These are phyloP conservation scores for Luvunga scandens DNA, from an alignment of 345 rosid species.

Conservation along the genomic window DNA sequence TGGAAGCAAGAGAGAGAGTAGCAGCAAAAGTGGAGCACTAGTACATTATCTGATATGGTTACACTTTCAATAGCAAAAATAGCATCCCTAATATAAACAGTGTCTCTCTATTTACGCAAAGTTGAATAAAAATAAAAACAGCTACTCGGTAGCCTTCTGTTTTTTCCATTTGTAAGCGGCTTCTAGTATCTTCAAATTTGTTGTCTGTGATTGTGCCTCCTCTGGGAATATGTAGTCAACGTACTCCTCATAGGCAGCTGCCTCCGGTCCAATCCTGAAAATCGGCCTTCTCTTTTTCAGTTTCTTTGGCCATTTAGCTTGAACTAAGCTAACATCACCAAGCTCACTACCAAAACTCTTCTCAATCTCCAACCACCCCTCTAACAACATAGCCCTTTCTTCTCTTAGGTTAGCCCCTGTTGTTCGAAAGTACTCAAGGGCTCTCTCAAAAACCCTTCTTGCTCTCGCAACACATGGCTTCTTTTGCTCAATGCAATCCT, in stretches of 20 bases:
- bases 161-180: background rate
- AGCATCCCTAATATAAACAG: too few species aligned
- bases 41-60: background rate
- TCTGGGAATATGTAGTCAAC: conserved; percentile 78
- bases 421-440: conserved; percentile 60
- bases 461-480: conserved; percentile 47
- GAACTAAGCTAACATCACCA: conserved; percentile 65
- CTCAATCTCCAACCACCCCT: conserved; percentile 84
- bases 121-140: too few species aligned
- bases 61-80: background rate
- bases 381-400: conserved; percentile 79
- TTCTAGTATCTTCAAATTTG: background rate
- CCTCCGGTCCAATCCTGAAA: conserved; percentile 48
- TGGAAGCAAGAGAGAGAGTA: background rate
- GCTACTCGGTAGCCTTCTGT: background rate
- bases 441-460: conserved; percentile 75
- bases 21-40: background rate
- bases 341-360: conserved; percentile 46
- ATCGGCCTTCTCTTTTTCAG: conserved; percentile 69
- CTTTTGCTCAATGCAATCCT: conserved; percentile 25
- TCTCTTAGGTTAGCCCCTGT: conserved; percentile 78
- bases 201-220: conserved; percentile 40
- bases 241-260: conserved; percentile 65
- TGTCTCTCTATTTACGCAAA: too few species aligned
- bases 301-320: conserved; percentile 71